A percentile compares a stretch with the other conserved stretches of the same genome.
Evolutionary conservation across 75 land plant genomes (phyloP).

Genomic region (Sequoiadendron giganteum): DNA sequence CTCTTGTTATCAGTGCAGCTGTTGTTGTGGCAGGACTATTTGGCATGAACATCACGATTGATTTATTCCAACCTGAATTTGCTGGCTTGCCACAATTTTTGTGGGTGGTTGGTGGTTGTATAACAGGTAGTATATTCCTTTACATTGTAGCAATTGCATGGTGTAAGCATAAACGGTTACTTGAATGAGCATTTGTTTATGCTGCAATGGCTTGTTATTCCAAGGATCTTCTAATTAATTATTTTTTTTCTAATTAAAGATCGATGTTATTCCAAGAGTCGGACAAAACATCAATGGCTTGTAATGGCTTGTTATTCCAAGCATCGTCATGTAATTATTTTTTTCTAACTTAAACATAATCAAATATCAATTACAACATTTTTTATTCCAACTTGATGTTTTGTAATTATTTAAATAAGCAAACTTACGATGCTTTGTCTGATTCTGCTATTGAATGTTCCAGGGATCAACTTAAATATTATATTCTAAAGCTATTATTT

Average conservation of each 20-base stretch:
- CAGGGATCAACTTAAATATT: neutral
- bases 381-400: no score
- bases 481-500: neutral
- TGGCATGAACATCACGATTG: slow-evolving; percentile 82
- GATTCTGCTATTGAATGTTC: neutral
- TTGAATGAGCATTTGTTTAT: slow-evolving; percentile 33
- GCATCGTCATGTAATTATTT: neutral
- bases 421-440: neutral
- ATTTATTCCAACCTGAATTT: slow-evolving; percentile 36
- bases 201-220: neutral
- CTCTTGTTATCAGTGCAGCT: slow-evolving; percentile 59
- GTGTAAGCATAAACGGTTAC: slow-evolving; percentile 60
- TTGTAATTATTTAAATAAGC: neutral
- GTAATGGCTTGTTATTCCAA: neutral
- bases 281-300: neutral
- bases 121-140: slow-evolving; percentile 43
- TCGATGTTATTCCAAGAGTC: no score
- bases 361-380: no score
- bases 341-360: neutral
- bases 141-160: slow-evolving; percentile 60
- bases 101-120: slow-evolving; percentile 55
- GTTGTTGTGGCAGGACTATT: slow-evolving; percentile 70
- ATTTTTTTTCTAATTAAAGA: neutral
- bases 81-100: slow-evolving; percentile 38
- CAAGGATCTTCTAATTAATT: neutral